Base-by-base conservation (phyloP, 2,329 filamentous ascomycete genomes). In the Pyrenophora graminea region DNA sequence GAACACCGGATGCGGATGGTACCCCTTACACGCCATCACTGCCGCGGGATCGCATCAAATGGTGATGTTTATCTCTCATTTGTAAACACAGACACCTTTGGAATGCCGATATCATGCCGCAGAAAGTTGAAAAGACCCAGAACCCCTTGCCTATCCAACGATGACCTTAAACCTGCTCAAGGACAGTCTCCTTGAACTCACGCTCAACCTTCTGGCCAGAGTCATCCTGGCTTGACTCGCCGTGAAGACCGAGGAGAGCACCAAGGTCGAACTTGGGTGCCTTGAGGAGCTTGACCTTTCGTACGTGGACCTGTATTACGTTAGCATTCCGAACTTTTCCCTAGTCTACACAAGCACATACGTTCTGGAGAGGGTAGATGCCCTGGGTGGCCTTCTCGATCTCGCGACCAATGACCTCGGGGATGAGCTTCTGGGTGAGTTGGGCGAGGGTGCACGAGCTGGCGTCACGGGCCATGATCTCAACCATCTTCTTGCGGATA, bases 261-360 rank as follows among this genome's bases (percentile, higher is more conserved):
- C 94, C 94, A 66, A 99, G 89, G 77, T 99, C 94, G 84, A 99
- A 97, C 86, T 99, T 99, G 76, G 94, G 94, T 66, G 88, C 80
- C 88, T 99, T 99, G 71, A 99, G 85, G 70, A 99, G 90, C 88
- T 99, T 99, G 75, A 99, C 93, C 87, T 99, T 99, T 81, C 94
- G 92, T 81, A 99, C 96, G 85, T 99, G 94, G 74, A 97, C 92
- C 92, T 97, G 70, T 27, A 19, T 27, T 21, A 23, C 39, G 42
- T 72, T 63, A 73, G 63, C 62, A 9, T 37, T 42, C 41, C 51
- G 13, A 15, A 10, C 44, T 33, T 17, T 31, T 30, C 6, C 51
- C 37, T 45, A 18, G 21, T 32, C n/a, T 12, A 37, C 9, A 32
- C 7, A 19, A 49, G 21, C 54, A 77, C 78, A 62, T 82, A 97